Conservation (phyloP, 176 grass and related monocot genomes). For the Eleusine indica region DNA sequence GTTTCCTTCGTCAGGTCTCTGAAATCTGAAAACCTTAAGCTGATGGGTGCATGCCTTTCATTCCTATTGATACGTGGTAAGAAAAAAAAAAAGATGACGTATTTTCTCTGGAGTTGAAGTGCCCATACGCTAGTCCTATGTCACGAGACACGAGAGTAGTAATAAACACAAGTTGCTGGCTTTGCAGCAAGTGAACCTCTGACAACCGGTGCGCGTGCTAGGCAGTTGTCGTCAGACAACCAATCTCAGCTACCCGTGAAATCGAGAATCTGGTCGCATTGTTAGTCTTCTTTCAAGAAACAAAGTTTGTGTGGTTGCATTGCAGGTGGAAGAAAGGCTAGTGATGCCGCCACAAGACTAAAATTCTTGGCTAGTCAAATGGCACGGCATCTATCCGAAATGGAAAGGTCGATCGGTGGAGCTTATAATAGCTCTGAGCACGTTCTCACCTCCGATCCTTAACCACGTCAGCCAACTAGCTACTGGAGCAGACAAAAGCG, state of each 20-base stretch:
- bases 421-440: not conserved
- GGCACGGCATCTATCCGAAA: not conserved
- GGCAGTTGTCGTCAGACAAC: conserved; percentile 28
- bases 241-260: conserved; percentile 8
- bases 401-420: not conserved
- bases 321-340: not conserved
- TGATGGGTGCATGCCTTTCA: not conserved
- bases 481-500: conserved; percentile 27
- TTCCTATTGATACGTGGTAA: not conserved
- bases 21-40: not conserved
- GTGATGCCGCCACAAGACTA: not conserved
- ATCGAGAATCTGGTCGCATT: not conserved
- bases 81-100: not conserved
- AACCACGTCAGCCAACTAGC: not conserved
- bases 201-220: not conserved
- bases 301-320: not conserved
- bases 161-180: not conserved
- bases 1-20: too few species aligned
- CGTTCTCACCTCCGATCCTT: not conserved
- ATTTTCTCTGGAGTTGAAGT: too few species aligned
- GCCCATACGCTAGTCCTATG: too few species aligned
- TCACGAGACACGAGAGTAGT: too few species aligned
- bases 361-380: too few species aligned
- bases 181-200: not conserved
- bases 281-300: not conserved